These are phyloP conservation scores for Pythium myriotylum DNA, from an alignment of 352 stramenopile species.

Conservation along the genomic window DNA sequence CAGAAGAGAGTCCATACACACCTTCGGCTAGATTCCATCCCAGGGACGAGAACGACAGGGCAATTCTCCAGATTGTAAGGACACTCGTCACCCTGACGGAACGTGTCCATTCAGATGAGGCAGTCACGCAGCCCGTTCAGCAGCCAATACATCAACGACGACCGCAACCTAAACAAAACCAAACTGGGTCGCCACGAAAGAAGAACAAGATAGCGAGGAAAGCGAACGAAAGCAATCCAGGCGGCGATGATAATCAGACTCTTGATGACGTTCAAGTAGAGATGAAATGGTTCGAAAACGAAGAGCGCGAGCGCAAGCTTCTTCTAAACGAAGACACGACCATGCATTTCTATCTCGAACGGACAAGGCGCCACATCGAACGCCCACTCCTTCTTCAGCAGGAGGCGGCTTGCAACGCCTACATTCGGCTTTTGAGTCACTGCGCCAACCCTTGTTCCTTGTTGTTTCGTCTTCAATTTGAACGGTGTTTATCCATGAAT, in stretches of 20 bases:
- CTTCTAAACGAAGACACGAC: constrained; percentile 47
- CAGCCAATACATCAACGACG: constrained; percentile 1
- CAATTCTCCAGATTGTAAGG: constrained; percentile 22
- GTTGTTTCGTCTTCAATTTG: constrained; percentile 51
- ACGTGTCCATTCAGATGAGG: constrained; percentile 22
- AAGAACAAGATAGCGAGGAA: constrained; percentile 29
- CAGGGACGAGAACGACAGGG: constrained; percentile 10
- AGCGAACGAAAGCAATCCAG: constrained; percentile 15
- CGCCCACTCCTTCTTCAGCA: constrained; percentile 48
- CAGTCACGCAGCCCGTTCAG: neutral
- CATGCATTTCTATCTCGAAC: constrained; percentile 56
- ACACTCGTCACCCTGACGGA: constrained; percentile 26
- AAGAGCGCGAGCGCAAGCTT: constrained; percentile 47
- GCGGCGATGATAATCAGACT: constrained; percentile 9
- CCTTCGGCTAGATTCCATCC: constrained; percentile 1
- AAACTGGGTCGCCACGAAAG: constrained; percentile 19
- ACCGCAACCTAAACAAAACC: constrained; percentile 15
- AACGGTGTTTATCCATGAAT: constrained; percentile 41
- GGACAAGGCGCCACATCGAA: constrained; percentile 40
- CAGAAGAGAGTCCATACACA: neutral
- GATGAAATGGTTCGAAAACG: constrained; percentile 46
- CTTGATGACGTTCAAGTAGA: constrained; percentile 24
- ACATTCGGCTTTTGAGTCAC: constrained; percentile 52
- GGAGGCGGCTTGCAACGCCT: constrained; percentile 50
- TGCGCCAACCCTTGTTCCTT: constrained; percentile 53